Base-by-base conservation (phyloP, 202 grass and related monocot genomes). In the Zoysia matrella region DNA sequence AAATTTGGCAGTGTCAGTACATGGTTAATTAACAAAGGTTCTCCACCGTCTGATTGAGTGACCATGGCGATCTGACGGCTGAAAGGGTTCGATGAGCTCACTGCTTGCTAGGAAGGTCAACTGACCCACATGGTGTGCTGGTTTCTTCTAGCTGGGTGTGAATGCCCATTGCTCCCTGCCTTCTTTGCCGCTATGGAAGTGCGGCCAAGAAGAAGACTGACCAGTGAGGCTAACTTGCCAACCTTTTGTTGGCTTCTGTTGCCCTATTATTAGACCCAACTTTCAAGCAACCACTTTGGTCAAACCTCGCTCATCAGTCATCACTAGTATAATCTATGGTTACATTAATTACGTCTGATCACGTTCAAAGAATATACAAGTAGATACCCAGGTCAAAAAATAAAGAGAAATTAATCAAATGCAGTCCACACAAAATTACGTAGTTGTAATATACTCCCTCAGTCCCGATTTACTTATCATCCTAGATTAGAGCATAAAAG, bases 91-190 rank as follows among this genome's bases (percentile, higher is more conserved):
- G n/a, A 2, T 61, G 52, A 51, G 39, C 10, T 76, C 52, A 68
- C 6, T 39, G 52, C 51, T 78, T 60, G 67, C 60, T 40, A 73
- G 69, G 66, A 77, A 65, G 82, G 73, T 86, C 83, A 86, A 78
- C 87, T 86, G 83, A 86, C 15, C 60, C 78, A 78, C 83, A 73
- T 86, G 78, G 79, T 72, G 47, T 77, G 65, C 62, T 89, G 77
- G 60, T 71, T 85, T 81, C 82, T 89, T 89, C 72, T 54, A 82
- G 66, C 8, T 81, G 65, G 30, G 14, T 80, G 75, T 16, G 30
- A 36, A n/a, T 85, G 72, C 57, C 81, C 66, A 71, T 58, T 66
- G 14, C 52, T n/a, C 18, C 4, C 15, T 14, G 1, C 41, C 56
- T 80, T 69, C 71, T n/a, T n/a, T 80, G 66, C 52, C 3, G 14